Percentiles rank a stretch among this genome's conserved stretches.
phyloP scores from a whole-genome alignment of 2,329 filamentous ascomycete species.

The Didymella pomorum region DNA sequence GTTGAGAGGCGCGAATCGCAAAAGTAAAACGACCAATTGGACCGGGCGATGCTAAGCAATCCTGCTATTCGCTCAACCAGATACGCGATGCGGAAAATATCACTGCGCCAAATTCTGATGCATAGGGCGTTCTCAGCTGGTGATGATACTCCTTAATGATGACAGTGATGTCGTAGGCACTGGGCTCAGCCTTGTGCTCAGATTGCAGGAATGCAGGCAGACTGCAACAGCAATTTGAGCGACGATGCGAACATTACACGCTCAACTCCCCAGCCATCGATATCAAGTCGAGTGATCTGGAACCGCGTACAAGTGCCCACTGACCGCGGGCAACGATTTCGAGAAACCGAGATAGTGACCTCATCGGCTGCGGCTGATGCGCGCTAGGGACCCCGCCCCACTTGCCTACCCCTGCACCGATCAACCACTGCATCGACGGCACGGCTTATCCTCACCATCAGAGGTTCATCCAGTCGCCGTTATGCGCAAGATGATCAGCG shows the following conservation, averaged over 20 bases:
- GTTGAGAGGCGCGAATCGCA: neutral
- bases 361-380: slow-evolving; percentile 11
- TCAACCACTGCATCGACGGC: slow-evolving; percentile 9
- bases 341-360: slow-evolving; percentile 3
- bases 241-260: neutral
- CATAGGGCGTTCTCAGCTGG: neutral
- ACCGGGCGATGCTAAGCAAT: neutral
- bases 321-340: neutral
- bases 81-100: neutral
- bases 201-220: no score
- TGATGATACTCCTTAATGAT: neutral
- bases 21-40: neutral
- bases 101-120: neutral
- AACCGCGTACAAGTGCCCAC: neutral
- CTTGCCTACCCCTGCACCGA: slow-evolving; percentile 10
- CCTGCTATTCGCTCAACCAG: neutral
- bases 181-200: neutral
- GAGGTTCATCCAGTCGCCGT: slow-evolving; percentile 5
- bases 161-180: neutral
- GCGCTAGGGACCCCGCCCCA: slow-evolving; percentile 9
- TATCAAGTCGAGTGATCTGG: neutral
- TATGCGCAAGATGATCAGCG: slow-evolving; percentile 5
- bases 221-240: neutral
- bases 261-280: neutral
- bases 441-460: slow-evolving; percentile 11